Percentiles rank a stretch among this genome's conserved stretches.
Conservation (phyloP, 2,329 filamentous ascomycete species). For the Zasmidium angulare region DNA sequence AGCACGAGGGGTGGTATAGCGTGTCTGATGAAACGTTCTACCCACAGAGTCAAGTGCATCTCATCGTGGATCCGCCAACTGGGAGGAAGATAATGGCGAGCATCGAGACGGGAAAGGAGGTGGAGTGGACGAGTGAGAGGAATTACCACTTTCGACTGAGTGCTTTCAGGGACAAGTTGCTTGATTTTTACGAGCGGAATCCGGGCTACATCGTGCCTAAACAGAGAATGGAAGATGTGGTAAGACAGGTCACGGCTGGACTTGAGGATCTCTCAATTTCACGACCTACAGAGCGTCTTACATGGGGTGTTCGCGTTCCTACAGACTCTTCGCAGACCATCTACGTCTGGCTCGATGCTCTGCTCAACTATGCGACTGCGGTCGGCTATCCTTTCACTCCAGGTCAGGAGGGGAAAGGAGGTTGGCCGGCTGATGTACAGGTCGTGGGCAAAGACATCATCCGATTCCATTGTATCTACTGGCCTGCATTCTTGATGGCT, state of each 20-base stretch:
- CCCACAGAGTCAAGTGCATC: conserved; percentile 71
- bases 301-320: conserved; percentile 88
- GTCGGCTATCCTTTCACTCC: conserved; percentile 82
- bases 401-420: conserved; percentile 58
- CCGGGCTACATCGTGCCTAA: conserved; percentile 74
- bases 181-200: conserved; percentile 77
- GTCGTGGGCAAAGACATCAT: conserved; percentile 96
- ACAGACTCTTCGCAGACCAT: conserved; percentile 84
- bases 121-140: conserved; percentile 89
- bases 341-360: conserved; percentile 96
- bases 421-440: conserved; percentile 91
- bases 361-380: conserved; percentile 90
- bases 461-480: conserved; percentile 95
- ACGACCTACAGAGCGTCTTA: conserved; percentile 71
- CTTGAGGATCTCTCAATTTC: conserved; percentile 89
- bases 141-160: conserved; percentile 96
- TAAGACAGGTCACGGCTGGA: conserved; percentile 71
- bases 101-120: conserved; percentile 84
- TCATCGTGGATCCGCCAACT: conserved; percentile 73
- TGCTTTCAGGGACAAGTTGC: conserved; percentile 72
- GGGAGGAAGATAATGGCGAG: conserved; percentile 75
- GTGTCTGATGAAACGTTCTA: conserved; percentile 97
- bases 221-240: conserved; percentile 73
- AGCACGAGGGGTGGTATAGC: conserved; percentile 83
- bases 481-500: conserved; percentile 94